These are phyloP conservation scores for Leccinum ponderosum DNA, from an alignment of 1,284 basidiomycete species.

Conservation along the genomic window DNA sequence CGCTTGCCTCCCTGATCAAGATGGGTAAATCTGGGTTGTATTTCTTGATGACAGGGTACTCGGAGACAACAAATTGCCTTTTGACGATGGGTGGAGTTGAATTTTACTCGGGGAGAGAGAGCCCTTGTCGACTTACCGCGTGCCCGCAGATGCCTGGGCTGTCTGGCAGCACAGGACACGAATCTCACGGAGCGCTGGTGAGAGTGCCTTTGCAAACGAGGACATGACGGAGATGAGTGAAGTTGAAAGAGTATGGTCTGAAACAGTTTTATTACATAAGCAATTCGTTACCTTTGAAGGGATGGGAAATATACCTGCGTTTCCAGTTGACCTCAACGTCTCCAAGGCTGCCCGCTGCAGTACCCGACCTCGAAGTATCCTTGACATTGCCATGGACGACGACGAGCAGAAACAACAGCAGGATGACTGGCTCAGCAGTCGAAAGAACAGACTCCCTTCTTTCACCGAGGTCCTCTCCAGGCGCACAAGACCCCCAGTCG, in stretches of 20 bases:
- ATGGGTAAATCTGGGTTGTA: constrained; percentile 90
- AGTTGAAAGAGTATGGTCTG: background rate
- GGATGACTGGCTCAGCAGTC: constrained; percentile 67
- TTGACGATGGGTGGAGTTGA: constrained; percentile 1
- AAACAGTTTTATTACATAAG: background rate
- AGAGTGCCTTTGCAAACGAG: constrained; percentile 78
- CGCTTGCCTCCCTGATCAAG: constrained; percentile 87
- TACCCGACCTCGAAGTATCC: constrained; percentile 4
- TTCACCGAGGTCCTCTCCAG: constrained; percentile 86
- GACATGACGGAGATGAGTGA: constrained; percentile 37
- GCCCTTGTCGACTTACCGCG: constrained; percentile 57
- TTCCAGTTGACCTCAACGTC: constrained; percentile 16
- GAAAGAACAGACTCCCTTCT: constrained; percentile 72
- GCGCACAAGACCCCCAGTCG: constrained; percentile 90
- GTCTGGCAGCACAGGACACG: constrained; percentile 87
- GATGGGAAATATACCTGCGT: constrained; percentile 1
- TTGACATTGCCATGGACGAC: constrained; percentile 46
- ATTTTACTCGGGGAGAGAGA: constrained; percentile 7
- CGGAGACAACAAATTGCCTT: constrained; percentile 83
- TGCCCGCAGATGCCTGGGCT: constrained; percentile 75
- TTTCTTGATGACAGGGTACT: constrained; percentile 83
- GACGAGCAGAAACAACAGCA: constrained; percentile 58
- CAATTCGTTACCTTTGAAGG: constrained; percentile 3
- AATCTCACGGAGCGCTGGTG: constrained; percentile 83
- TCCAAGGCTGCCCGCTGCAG: constrained; percentile 18